Percentiles rank a stretch among this genome's conserved stretches.
Evolutionary conservation across 495 filamentous ascomycete species (phyloP).

Genomic region (Daldinia loculata): DNA sequence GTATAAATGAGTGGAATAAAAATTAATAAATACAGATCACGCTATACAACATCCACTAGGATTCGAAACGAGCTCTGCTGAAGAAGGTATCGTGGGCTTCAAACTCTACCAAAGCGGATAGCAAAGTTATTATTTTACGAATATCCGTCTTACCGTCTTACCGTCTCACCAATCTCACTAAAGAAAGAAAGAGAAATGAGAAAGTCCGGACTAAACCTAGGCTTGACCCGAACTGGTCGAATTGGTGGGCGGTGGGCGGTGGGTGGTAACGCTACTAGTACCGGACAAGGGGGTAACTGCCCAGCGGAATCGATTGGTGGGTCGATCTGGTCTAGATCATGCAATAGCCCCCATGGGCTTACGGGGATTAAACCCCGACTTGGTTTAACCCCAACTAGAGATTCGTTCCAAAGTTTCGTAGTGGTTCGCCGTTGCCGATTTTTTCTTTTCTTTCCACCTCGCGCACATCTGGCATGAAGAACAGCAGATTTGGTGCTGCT

Average conservation of each 20-base stretch:
- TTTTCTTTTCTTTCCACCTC: background rate
- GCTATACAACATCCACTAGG: background rate
- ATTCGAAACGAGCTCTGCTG: background rate
- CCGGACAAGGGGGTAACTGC: constrained; percentile 14
- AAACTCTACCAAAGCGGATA: background rate
- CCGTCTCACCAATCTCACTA: background rate
- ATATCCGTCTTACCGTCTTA: background rate
- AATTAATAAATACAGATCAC: background rate
- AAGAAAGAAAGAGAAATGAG: background rate
- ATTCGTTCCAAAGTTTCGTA: constrained; percentile 25
- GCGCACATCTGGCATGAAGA: constrained; percentile 5
- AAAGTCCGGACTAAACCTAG: background rate
- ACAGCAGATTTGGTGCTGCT: constrained; percentile 2
- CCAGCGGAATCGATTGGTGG: constrained; percentile 23
- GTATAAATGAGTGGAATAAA: background rate
- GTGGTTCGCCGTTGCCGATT: constrained; percentile 7
- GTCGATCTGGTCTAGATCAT: constrained; percentile 37
- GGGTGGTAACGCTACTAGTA: background rate
- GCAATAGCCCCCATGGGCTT: constrained; percentile 33
- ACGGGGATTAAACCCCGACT: constrained; percentile 37
- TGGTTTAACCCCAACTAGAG: constrained; percentile 37
- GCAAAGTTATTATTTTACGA: background rate
- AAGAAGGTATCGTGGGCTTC: constrained; percentile 1
- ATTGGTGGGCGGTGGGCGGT: constrained; percentile 7
- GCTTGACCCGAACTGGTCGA: constrained; percentile 6